Base-by-base conservation (phyloP, 179 eudicot genomes). In the Gypsophila paniculata region DNA sequence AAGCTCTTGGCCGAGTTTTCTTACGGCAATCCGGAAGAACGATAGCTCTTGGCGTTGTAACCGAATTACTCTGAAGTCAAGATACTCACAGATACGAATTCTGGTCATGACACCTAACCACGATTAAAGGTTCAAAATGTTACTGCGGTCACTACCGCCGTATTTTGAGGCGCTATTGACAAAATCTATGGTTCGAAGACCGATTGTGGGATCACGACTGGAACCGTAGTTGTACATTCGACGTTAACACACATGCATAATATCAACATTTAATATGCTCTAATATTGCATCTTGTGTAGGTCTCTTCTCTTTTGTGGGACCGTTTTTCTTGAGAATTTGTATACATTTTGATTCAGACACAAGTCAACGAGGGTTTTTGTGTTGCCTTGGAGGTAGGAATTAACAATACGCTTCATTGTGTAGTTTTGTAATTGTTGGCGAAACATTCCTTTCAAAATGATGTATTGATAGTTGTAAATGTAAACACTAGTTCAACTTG, bases 1-100 rank as follows among this genome's bases (percentile, higher is more conserved):
- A 82, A 77, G 85, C 95, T 72, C 87, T 94, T 36, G 97, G 96
- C 42, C 80, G 97, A 72, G 97, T 85, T 64, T 94, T 84, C 72
- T 87, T 94, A 52, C 80, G 99, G 77, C 75, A 94, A 64, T 85
- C 81, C 3, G 99, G 99, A 68, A 88, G 86, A 86, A 94, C 99
- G 7, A 68, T 94, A 65, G 94, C 95, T 51, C 86, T 86, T 6
- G 99, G 99, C 54, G 82, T 92, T 60, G 91, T 92, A 61, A 86
- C 93, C 36, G 84, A 76, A 71, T 78, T 91, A 18, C 72, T 83
- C 21, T 82, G 78, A 55, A 80, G 72, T 22, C 36, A 21, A 53
- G 73, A 64, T 61, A 61, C 18, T 32, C 29, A 19, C 34, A n/a
- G 55, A 14, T 51, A 5, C 3, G 10, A 39, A 39, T 39, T 39